A percentile compares a stretch with the other conserved stretches of the same genome.
These are phyloP conservation scores for Syncephalastrum monosporum DNA, from an alignment of 371 early-diverging fungal species.

Conservation along the genomic window DNA sequence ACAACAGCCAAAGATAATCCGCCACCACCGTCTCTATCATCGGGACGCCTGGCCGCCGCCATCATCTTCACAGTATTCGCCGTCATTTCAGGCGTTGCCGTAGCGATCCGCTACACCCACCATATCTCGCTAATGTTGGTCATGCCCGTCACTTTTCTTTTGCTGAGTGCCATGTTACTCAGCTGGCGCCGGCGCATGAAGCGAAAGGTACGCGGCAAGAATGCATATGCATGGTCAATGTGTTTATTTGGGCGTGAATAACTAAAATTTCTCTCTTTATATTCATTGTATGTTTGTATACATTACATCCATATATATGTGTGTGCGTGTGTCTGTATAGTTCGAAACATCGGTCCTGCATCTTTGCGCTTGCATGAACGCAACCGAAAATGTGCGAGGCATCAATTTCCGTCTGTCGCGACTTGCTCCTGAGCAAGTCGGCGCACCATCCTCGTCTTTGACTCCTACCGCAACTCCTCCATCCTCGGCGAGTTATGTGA, in stretches of 20 bases:
- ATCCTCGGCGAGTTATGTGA: constrained; percentile 31
- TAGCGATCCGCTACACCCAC: constrained; percentile 30
- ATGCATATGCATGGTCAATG: constrained; percentile 1
- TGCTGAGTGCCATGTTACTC: constrained; percentile 18
- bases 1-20: constrained; percentile 26
- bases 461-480: constrained; percentile 7
- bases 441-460: constrained; percentile 1
- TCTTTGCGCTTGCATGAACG: constrained; percentile 45
- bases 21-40: constrained; percentile 25
- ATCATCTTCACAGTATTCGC: constrained; percentile 12
- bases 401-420: constrained; percentile 38
- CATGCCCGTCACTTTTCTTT: constrained; percentile 26
- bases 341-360: constrained; percentile 36
- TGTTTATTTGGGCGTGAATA: no score
- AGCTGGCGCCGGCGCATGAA: constrained; percentile 29
- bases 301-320: no score
- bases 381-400: constrained; percentile 49
- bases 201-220: constrained; percentile 16
- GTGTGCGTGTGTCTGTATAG: constrained; percentile 7
- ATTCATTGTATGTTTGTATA: background rate
- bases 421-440: constrained; percentile 25
- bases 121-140: constrained; percentile 22
- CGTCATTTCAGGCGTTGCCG: constrained; percentile 19
- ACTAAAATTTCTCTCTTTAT: constrained; percentile 1
- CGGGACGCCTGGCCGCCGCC: constrained; percentile 15